Evolutionary conservation across 208 protist species (phyloP).

Genomic region (Wallacemonas sp.): DNA sequence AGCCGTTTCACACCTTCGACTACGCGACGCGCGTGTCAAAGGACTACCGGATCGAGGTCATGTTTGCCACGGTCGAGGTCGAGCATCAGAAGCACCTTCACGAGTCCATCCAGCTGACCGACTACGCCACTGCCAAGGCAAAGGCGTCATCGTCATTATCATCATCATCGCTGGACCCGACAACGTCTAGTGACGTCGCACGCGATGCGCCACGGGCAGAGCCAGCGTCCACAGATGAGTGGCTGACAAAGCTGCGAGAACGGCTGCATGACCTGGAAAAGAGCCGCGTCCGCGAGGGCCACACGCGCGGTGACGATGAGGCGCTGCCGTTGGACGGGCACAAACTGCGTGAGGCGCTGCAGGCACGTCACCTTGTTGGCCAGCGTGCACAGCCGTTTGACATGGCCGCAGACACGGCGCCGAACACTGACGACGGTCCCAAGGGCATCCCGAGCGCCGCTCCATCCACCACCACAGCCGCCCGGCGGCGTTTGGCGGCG

Average conservation of each 20-base stretch:
- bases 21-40: conserved; percentile 87
- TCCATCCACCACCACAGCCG: conserved; percentile 12
- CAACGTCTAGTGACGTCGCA: background rate
- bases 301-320: background rate
- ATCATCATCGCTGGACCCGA: background rate
- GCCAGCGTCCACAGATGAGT: conserved; percentile 37
- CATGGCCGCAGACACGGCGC: background rate
- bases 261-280: conserved; percentile 36
- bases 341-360: conserved; percentile 54
- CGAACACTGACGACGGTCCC: background rate
- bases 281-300: no score
- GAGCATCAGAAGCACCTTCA: conserved; percentile 57
- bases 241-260: conserved; percentile 49
- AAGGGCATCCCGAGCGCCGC: no score
- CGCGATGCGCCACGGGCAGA: no score
- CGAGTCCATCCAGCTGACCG: conserved; percentile 75
- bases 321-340: conserved; percentile 54
- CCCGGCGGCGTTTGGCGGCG: conserved; percentile 59
- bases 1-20: conserved; percentile 88
- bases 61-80: conserved; percentile 87
- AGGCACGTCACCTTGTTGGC: conserved; percentile 50
- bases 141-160: background rate
- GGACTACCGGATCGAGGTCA: conserved; percentile 91
- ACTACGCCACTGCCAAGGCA: conserved; percentile 52
- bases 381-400: conserved; percentile 23